Conservation (phyloP, 2,329 filamentous ascomycete genomes). For the Exophiala sp. region DNA sequence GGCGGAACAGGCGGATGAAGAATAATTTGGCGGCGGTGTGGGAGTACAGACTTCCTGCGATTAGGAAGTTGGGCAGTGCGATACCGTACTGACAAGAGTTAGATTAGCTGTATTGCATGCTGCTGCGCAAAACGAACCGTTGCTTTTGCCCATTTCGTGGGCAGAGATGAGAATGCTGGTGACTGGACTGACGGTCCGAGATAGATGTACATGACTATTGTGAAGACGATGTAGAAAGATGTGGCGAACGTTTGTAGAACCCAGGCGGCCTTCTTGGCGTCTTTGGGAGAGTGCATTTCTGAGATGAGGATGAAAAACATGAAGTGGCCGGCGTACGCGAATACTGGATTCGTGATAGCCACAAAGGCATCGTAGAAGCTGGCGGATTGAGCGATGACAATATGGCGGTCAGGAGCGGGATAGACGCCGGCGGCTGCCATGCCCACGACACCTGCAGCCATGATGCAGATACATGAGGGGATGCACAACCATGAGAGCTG, state of each 20-base stretch:
- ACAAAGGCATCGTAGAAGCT: slow-evolving; percentile 47
- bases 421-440: slow-evolving; percentile 49
- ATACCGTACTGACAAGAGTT: no score
- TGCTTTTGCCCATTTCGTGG: slow-evolving; percentile 47
- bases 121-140: no score
- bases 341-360: slow-evolving; percentile 52
- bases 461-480: slow-evolving; percentile 45
- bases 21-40: slow-evolving; percentile 53
- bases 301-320: slow-evolving; percentile 55
- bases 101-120: no score
- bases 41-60: slow-evolving; percentile 50
- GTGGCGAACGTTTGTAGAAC: slow-evolving; percentile 50
- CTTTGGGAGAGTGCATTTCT: slow-evolving; percentile 51
- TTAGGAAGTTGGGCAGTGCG: slow-evolving; percentile 42
- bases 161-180: slow-evolving; percentile 49
- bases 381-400: slow-evolving; percentile 39
- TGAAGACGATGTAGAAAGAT: slow-evolving; percentile 50
- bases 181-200: slow-evolving; percentile 45
- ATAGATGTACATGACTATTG: slow-evolving; percentile 51
- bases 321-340: slow-evolving; percentile 53
- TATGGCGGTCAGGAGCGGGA: slow-evolving; percentile 37
- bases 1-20: slow-evolving; percentile 18
- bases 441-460: slow-evolving; percentile 50
- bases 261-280: slow-evolving; percentile 53
- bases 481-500: slow-evolving; percentile 49